Percentiles rank a stretch among this genome's conserved stretches.
Conservation (phyloP, 495 filamentous ascomycete genomes). For the Darksidea phi region DNA sequence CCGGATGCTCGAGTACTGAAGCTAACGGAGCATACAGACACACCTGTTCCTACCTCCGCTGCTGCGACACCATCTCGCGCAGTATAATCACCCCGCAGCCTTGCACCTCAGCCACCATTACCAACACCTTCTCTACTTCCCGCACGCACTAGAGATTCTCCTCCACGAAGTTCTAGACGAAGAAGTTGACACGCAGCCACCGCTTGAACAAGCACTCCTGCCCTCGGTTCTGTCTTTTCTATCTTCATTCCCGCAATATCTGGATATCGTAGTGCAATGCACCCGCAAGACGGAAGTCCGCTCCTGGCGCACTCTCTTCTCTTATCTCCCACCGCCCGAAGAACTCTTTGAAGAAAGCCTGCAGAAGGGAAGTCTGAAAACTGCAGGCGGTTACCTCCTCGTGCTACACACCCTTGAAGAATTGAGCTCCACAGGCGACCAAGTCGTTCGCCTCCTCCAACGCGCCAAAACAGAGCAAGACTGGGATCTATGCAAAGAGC, state of each 20-base stretch:
- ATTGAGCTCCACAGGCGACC: constrained; percentile 63
- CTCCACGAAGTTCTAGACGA: constrained; percentile 93
- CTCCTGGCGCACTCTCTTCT: constrained; percentile 91
- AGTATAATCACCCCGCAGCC: constrained; percentile 70
- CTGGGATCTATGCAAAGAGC: constrained; percentile 95
- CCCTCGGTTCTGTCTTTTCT: constrained; percentile 86
- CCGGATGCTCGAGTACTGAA: neutral
- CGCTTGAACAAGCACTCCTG: constrained; percentile 64
- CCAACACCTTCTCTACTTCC: constrained; percentile 81
- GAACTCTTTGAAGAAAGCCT: constrained; percentile 91
- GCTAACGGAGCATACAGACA: constrained; percentile 34
- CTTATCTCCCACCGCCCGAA: constrained; percentile 81
- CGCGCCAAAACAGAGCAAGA: constrained; percentile 79
- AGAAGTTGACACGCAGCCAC: constrained; percentile 73
- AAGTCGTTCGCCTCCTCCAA: constrained; percentile 78
- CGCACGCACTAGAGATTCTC: constrained; percentile 88
- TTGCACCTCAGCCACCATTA: constrained; percentile 77
- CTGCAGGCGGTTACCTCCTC: constrained; percentile 93
- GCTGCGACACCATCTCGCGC: constrained; percentile 69
- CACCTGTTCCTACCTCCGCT: constrained; percentile 83
- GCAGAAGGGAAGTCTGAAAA: constrained; percentile 80
- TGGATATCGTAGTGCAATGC: constrained; percentile 95
- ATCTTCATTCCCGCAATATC: constrained; percentile 81
- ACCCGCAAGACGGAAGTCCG: constrained; percentile 95
- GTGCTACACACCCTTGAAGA: constrained; percentile 93